These are phyloP conservation scores for Pogostemon cablin DNA, from an alignment of 257 asterid species.

Conservation along the genomic window DNA sequence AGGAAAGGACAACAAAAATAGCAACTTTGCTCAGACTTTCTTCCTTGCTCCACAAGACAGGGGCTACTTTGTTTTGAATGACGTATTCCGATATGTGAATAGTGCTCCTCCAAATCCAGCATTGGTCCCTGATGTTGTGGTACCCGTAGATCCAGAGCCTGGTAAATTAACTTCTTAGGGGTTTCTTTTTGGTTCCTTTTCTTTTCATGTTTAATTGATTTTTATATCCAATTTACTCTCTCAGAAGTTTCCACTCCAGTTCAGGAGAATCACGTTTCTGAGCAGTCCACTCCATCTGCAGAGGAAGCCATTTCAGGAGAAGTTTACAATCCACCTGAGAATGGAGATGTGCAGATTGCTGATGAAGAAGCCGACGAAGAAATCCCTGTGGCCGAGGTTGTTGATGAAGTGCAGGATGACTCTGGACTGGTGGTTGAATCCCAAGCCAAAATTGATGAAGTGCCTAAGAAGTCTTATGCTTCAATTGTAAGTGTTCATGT, in stretches of 20 bases:
- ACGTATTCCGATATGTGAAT: conserved; percentile 73
- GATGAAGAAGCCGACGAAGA: conserved; percentile 80
- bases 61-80: conserved; percentile 93
- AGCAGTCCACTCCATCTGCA: conserved; percentile 49
- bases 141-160: conserved; percentile 58
- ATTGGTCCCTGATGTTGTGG: conserved; percentile 47
- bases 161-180: conserved; percentile 39
- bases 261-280: conserved; percentile 56
- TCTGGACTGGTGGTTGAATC: conserved; percentile 54
- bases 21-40: conserved; percentile 77
- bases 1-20: conserved; percentile 56
- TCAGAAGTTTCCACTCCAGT: conserved; percentile 52
- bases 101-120: conserved; percentile 35
- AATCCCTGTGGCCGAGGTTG: conserved; percentile 80
- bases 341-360: conserved; percentile 51
- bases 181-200: conserved; percentile 21
- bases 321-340: conserved; percentile 80
- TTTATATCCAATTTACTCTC: conserved; percentile 2
- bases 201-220: conserved; percentile 19
- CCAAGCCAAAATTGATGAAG: conserved; percentile 58
- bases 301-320: conserved; percentile 71
- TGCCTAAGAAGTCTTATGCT: conserved; percentile 89
- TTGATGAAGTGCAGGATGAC: conserved; percentile 57
- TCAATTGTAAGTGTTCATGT: conserved; percentile 68
- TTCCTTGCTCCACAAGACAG: conserved; percentile 95